These are phyloP conservation scores for Entomophthora muscae DNA, from an alignment of 371 early-diverging fungal species.

Conservation along the genomic window DNA sequence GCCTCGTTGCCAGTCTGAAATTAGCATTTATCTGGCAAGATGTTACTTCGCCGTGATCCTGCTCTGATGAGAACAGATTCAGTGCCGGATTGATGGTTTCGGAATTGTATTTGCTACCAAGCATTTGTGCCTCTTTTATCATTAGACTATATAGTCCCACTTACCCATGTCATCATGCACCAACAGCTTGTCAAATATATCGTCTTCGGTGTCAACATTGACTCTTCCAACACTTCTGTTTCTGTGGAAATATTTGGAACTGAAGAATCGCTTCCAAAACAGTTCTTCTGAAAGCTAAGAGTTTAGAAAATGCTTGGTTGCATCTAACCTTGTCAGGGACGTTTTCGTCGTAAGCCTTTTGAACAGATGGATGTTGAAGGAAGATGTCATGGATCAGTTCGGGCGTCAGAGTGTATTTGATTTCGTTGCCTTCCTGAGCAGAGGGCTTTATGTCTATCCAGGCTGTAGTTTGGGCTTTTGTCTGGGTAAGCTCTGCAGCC, in stretches of 20 bases:
- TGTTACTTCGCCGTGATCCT: slow-evolving; percentile 50
- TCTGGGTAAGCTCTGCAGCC: slow-evolving; percentile 39
- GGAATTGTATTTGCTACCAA: neutral
- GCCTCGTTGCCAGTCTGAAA: slow-evolving; percentile 53
- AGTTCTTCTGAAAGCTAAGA: slow-evolving; percentile 44
- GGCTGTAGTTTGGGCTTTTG: slow-evolving; percentile 67
- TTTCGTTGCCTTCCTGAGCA: slow-evolving; percentile 58
- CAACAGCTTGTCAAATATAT: slow-evolving; percentile 64
- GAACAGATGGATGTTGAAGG: slow-evolving; percentile 74
- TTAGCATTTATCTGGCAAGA: neutral
- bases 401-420: slow-evolving; percentile 73
- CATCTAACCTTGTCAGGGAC: slow-evolving; percentile 57
- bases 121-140: slow-evolving; percentile 4
- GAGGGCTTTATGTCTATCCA: slow-evolving; percentile 62
- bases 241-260: slow-evolving; percentile 74
- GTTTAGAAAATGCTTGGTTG: neutral
- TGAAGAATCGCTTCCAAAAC: slow-evolving; percentile 79
- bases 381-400: slow-evolving; percentile 80
- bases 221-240: slow-evolving; percentile 39
- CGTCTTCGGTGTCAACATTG: slow-evolving; percentile 43
- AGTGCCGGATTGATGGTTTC: slow-evolving; percentile 19
- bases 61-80: slow-evolving; percentile 37
- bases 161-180: slow-evolving; percentile 60
- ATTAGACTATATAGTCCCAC: neutral
- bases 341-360: slow-evolving; percentile 61